Evolutionary conservation across 148 eudicot species (phyloP).

Genomic region (Arbutus unedo): DNA sequence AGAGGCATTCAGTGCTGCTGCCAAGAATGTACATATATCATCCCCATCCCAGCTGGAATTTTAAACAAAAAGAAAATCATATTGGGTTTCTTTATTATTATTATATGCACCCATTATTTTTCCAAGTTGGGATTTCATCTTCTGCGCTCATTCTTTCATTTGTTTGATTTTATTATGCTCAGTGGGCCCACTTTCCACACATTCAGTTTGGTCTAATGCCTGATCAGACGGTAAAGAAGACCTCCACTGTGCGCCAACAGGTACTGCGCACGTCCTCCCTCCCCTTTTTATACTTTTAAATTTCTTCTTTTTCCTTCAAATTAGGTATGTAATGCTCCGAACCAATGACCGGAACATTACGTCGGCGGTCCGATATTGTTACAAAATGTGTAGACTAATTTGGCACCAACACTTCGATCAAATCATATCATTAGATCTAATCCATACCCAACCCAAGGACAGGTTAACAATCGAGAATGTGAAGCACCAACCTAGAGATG

Average conservation of each 20-base stretch:
- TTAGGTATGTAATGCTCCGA: too few species aligned
- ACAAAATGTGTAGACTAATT: too few species aligned
- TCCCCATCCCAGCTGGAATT: neutral
- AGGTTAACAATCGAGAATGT: too few species aligned
- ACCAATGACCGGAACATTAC: too few species aligned
- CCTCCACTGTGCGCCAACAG: conserved; percentile 67
- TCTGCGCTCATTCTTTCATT: neutral
- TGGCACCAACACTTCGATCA: too few species aligned
- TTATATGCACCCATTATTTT: neutral
- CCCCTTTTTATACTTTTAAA: neutral
- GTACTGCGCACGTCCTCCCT: conserved; percentile 22
- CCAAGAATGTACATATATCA: conserved; percentile 59
- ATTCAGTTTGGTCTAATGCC: conserved; percentile 84
- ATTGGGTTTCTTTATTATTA: neutral
- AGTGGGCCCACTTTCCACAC: conserved; percentile 97
- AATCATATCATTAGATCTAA: too few species aligned
- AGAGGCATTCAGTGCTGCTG: conserved; percentile 92
- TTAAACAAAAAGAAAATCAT: neutral
- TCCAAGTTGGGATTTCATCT: conserved; percentile 14
- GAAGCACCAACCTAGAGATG: too few species aligned
- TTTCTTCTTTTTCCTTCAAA: too few species aligned
- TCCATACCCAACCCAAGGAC: too few species aligned
- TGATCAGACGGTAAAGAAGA: conserved; percentile 77
- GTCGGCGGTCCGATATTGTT: too few species aligned
- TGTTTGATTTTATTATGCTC: conserved; percentile 1